Percentiles rank a stretch among this genome's conserved stretches.
Conservation (phyloP, 805 yeast species). For the Candida mattraensis region DNA sequence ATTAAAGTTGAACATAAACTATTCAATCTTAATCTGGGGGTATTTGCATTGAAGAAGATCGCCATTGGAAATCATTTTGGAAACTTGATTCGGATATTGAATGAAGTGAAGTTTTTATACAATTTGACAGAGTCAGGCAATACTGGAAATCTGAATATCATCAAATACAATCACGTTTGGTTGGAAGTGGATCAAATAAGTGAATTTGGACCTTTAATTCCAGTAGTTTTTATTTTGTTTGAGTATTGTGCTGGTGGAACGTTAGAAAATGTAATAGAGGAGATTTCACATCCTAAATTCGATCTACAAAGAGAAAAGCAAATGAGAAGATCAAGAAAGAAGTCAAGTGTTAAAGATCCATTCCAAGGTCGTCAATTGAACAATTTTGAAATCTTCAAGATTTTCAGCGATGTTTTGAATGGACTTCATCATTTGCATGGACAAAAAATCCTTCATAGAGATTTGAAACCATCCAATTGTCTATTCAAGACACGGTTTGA, state of each 20-base stretch:
- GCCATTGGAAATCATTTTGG: slow-evolving; percentile 75
- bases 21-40: slow-evolving; percentile 68
- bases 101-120: slow-evolving; percentile 75
- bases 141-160: slow-evolving; percentile 51
- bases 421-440: slow-evolving; percentile 75
- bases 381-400: slow-evolving; percentile 62
- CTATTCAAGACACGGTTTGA: slow-evolving; percentile 46
- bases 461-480: slow-evolving; percentile 87
- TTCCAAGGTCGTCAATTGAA: slow-evolving; percentile 35
- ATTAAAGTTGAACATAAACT: slow-evolving; percentile 81
- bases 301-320: slow-evolving; percentile 39
- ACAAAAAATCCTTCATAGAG: slow-evolving; percentile 81
- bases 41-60: slow-evolving; percentile 81
- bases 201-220: slow-evolving; percentile 54
- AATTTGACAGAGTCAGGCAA: slow-evolving; percentile 40
- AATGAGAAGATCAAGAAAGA: slow-evolving; percentile 25
- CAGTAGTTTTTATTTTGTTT: slow-evolving; percentile 72
- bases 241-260: slow-evolving; percentile 92
- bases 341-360: slow-evolving; percentile 3
- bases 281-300: slow-evolving; percentile 36
- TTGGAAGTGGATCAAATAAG: slow-evolving; percentile 61
- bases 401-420: slow-evolving; percentile 62
- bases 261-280: slow-evolving; percentile 61
- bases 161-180: slow-evolving; percentile 91
- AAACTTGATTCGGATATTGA: slow-evolving; percentile 68